These are phyloP conservation scores for Yamadazyma buinensis DNA, from an alignment of 1,139 yeast genomes.

Conservation along the genomic window DNA sequence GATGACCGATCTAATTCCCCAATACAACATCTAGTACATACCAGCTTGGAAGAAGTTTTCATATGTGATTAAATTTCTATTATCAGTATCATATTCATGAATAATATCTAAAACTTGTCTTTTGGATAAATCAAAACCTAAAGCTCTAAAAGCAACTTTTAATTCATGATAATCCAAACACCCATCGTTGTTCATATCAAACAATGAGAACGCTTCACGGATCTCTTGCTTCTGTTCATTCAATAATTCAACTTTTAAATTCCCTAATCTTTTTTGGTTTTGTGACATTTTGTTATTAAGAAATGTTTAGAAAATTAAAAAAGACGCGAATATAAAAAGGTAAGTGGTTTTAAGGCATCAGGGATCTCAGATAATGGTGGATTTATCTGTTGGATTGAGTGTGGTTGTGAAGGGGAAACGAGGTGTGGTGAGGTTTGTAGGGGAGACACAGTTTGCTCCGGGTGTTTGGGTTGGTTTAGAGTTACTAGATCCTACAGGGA, in stretches of 20 bases:
- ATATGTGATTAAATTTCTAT: conserved; percentile 66
- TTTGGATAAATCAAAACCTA: conserved; percentile 85
- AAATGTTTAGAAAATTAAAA: too few species aligned
- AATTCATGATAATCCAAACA: conserved; percentile 87
- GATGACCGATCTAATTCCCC: too few species aligned
- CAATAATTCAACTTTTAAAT: conserved; percentile 60
- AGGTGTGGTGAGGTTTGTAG: conserved; percentile 50
- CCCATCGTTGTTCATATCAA: conserved; percentile 92
- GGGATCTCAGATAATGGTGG: conserved; percentile 1
- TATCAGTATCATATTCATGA: conserved; percentile 77
- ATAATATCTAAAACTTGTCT: conserved; percentile 78
- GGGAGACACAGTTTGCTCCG: conserved; percentile 54
- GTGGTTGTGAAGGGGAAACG: conserved; percentile 38
- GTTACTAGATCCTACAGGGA: conserved; percentile 60
- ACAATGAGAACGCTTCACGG: conserved; percentile 86
- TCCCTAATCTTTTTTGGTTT: conserved; percentile 23
- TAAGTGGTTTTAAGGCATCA: not conserved
- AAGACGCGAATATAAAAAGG: too few species aligned
- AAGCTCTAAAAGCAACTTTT: conserved; percentile 87
- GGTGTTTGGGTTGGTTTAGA: conserved; percentile 83
- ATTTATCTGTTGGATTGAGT: conserved; percentile 25
- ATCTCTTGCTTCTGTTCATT: conserved; percentile 93
- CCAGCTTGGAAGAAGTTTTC: conserved; percentile 78
- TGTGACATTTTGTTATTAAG: too few species aligned
- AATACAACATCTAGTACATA: too few species aligned